A percentile compares a stretch with the other conserved stretches of the same genome.
Evolutionary conservation across 2,329 filamentous ascomycete genomes (phyloP).

Genomic region (Emergomyces africanus): DNA sequence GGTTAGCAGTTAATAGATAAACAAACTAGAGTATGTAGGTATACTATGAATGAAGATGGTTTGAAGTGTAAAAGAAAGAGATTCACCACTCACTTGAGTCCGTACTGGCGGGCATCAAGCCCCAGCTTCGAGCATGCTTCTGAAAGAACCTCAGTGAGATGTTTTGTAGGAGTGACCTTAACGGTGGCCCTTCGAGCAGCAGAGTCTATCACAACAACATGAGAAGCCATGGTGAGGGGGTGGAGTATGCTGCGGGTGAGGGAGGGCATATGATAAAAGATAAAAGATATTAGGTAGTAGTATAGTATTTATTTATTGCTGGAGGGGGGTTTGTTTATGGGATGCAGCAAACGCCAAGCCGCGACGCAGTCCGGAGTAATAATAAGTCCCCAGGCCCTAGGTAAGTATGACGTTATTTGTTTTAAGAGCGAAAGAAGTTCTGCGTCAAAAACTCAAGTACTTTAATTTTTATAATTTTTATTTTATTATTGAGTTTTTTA

Average conservation of each 20-base stretch:
- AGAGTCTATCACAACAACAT: slow-evolving; percentile 77
- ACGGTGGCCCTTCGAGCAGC: slow-evolving; percentile 64
- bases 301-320: not conserved
- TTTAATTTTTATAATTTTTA: too few relatives aligned
- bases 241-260: slow-evolving; percentile 10
- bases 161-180: slow-evolving; percentile 70
- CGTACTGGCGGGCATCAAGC: slow-evolving; percentile 58
- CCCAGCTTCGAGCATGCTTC: slow-evolving; percentile 79
- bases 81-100: slow-evolving; percentile 55
- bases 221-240: slow-evolving; percentile 55
- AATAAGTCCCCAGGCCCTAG: too few relatives aligned
- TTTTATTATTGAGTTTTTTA: too few relatives aligned
- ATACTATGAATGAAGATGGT: too few relatives aligned
- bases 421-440: too few relatives aligned
- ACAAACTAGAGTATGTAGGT: not conserved
- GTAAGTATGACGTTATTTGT: too few relatives aligned
- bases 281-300: too few relatives aligned
- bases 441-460: too few relatives aligned
- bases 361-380: too few relatives aligned
- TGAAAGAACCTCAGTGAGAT: slow-evolving; percentile 71
- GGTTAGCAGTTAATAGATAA: not conserved
- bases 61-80: too few relatives aligned
- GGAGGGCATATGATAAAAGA: too few relatives aligned
- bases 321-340: not conserved
- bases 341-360: too few relatives aligned